Base-by-base conservation (phyloP, 2,329 filamentous ascomycete genomes). In the Hypoxylon sp. region DNA sequence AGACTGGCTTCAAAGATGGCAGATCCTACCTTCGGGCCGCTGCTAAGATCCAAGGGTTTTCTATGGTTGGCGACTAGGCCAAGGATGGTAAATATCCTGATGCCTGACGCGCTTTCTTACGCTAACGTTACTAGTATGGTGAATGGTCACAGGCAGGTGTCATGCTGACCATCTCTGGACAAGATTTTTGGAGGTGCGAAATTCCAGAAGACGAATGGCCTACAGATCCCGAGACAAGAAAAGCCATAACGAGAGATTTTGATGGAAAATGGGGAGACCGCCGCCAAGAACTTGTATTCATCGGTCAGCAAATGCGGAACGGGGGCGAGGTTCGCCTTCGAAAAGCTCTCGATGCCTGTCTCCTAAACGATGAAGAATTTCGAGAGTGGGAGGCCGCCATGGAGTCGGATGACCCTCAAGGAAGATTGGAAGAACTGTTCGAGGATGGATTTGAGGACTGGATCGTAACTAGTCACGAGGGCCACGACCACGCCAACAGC, bases 221-320 rank as follows among this genome's bases (percentile, higher is more conserved):
- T 0, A 79, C 83, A 50, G 79, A 86, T 55, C 74, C 77, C 0
- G 75, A 81, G n/a, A 81, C 84, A 0, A 80, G 85, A 32, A 78
- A 79, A 5, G 82, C 85, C 0, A 81, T 85, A 11, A 72, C 77
- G 42, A 80, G 84, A 58, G 84, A 86, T 68, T 81, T 86, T 20
- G 72, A 78, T 5, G 86, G 85, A 0, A 82, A 86, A 62, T 92
- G 89, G 88, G 90, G 89, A 0, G 90, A 93, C 69, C 82, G 90
- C 1, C 81, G 90, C 1, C 90, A 93, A 73, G 90, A 93, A 74
- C 74, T 93, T 5, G 90, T 93, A 2, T 91, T 93, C 64, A 92
- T 93, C 61, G 90, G 90, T 0, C 89, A 92, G 75, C 82, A 82
- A 4, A 80, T 93, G 12, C 82, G 91, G 51, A 72, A 81, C 1